Evolutionary conservation across 371 early-diverging fungal genomes (phyloP).

Genomic region (Mucor mucedo): DNA sequence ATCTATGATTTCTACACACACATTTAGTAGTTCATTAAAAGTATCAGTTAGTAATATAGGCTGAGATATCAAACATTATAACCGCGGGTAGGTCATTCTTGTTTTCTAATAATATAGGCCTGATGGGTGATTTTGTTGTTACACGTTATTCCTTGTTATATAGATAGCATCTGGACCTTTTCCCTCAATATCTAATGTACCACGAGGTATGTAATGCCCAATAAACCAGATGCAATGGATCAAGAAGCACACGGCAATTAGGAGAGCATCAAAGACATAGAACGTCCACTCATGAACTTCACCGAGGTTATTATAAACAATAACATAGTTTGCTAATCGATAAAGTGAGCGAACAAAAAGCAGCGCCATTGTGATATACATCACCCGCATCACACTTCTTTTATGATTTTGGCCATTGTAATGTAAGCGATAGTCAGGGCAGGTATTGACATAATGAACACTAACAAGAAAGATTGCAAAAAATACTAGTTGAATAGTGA

Average conservation of each 20-base stretch:
- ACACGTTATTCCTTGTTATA: too few relatives aligned
- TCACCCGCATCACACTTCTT: background rate
- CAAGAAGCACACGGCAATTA: constrained; percentile 8
- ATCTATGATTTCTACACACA: too few relatives aligned
- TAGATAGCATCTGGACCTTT: too few relatives aligned
- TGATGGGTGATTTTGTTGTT: too few relatives aligned
- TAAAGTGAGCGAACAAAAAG: constrained; percentile 17
- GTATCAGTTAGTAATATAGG: background rate
- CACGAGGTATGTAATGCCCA: constrained; percentile 15
- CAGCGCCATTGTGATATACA: constrained; percentile 8
- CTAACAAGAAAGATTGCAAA: constrained; percentile 9
- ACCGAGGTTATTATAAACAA: constrained; percentile 7
- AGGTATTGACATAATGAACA: constrained; percentile 8
- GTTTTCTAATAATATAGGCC: too few relatives aligned
- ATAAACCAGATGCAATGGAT: constrained; percentile 11
- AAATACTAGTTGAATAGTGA: constrained; percentile 15
- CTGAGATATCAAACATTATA: too few relatives aligned
- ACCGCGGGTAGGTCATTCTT: too few relatives aligned
- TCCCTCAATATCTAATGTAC: too few relatives aligned
- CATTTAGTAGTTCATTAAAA: too few relatives aligned
- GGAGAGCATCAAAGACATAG: constrained; percentile 21
- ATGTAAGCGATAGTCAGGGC: constrained; percentile 1
- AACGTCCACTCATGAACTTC: constrained; percentile 19
- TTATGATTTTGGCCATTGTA: constrained; percentile 13
- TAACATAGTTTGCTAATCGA: constrained; percentile 14